A percentile compares a stretch with the other conserved stretches of the same genome.
These are phyloP conservation scores for Bryopsis sp. DNA, from an alignment of 139 green algal genomes.

Conservation along the genomic window DNA sequence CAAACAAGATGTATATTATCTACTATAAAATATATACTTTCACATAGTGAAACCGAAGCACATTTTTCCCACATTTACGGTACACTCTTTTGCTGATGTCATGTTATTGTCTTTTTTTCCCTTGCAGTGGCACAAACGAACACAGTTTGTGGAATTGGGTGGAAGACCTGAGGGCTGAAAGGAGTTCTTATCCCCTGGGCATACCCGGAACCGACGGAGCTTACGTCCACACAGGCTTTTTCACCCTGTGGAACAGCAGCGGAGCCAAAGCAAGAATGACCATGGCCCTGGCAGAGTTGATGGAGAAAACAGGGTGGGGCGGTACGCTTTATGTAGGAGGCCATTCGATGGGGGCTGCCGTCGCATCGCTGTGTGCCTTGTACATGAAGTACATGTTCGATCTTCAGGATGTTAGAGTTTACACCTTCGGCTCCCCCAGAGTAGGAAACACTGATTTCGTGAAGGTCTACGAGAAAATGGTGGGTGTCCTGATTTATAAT, in stretches of 20 bases:
- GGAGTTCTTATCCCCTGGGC: constrained; percentile 32
- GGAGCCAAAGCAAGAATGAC: constrained; percentile 7
- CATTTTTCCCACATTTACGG: too few relatives aligned
- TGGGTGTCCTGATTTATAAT: too few relatives aligned
- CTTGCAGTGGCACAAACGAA: constrained; percentile 71
- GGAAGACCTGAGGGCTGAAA: constrained; percentile 72
- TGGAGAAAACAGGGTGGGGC: constrained; percentile 23
- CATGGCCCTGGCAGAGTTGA: constrained; percentile 8
- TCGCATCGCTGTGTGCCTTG: constrained; percentile 32
- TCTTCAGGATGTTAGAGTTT: constrained; percentile 29
- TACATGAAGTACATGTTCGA: constrained; percentile 30
- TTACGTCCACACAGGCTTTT: constrained; percentile 50
- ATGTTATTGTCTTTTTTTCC: too few relatives aligned
- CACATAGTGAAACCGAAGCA: too few relatives aligned
- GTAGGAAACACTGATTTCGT: constrained; percentile 73
- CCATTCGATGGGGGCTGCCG: constrained; percentile 42
- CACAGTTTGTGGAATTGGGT: constrained; percentile 60
- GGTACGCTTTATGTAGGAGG: constrained; percentile 28
- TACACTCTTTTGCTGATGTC: too few relatives aligned
- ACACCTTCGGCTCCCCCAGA: constrained; percentile 74
- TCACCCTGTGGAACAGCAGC: background rate
- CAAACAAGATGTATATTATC: too few relatives aligned
- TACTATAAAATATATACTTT: too few relatives aligned
- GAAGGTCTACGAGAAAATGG: too few relatives aligned
- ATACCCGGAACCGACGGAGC: constrained; percentile 29